Percentiles rank a stretch among this genome's conserved stretches.
These are phyloP conservation scores for Cynanchum wilfordii DNA, from an alignment of 257 asterid genomes.

Conservation along the genomic window DNA sequence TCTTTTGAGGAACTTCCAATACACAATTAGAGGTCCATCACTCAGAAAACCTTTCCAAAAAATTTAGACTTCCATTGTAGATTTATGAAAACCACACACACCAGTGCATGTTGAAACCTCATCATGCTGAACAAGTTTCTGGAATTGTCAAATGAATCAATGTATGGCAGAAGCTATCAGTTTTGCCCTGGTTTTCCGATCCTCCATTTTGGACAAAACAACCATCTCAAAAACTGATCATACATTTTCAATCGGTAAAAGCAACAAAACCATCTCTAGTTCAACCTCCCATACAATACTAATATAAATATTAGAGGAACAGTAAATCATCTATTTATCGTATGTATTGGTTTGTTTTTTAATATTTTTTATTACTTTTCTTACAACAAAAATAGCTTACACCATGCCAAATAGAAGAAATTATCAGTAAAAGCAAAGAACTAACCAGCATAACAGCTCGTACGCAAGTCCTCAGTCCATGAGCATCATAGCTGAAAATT, in stretches of 20 bases:
- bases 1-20: too few species aligned
- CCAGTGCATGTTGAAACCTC: background rate
- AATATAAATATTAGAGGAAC: background rate
- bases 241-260: background rate
- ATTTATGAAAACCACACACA: background rate
- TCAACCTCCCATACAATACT: background rate
- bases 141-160: background rate
- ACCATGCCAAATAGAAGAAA: background rate
- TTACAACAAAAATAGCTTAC: background rate
- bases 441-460: conserved; percentile 82
- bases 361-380: too few species aligned
- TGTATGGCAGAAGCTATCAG: background rate
- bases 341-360: too few species aligned
- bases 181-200: background rate
- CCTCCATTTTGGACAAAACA: background rate
- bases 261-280: background rate
- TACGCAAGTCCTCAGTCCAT: conserved; percentile 74
- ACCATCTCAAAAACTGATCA: background rate
- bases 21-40: background rate
- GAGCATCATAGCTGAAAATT: conserved; percentile 60
- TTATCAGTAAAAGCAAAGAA: background rate
- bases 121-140: background rate
- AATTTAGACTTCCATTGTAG: background rate
- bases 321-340: background rate
- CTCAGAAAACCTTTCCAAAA: background rate